Evolutionary conservation across 2,329 filamentous ascomycete species (phyloP), one percentile per base, ranked within the genome.

Genomic region (Penicillium sp.): DNA sequence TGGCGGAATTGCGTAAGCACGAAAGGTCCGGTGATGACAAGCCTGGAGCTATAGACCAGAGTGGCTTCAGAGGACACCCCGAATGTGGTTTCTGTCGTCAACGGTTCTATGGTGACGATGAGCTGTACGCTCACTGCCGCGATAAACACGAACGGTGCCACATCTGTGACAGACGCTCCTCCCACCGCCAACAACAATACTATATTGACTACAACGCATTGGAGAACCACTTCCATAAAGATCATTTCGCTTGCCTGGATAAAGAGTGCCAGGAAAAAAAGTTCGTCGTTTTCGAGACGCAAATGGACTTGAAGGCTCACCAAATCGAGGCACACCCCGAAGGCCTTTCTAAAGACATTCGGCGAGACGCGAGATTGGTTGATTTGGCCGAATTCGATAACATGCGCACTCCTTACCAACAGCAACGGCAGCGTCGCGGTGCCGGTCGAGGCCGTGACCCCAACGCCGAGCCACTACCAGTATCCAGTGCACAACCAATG

Each of bases 141-240:
- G 89, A 93, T 72, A 93, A 90, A 73, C 94, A 99, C 72, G 94
- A 99, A 75, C 84, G 91, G 54, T 99, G 94, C 74, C 94, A 97
- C 71, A 84, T 99, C 51, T 99, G 94, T 72, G 94, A 99, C 70
- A 81, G 91, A 47, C 78, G 77, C 20, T 82, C 79, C 56, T 77
- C 76, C 50, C 79, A 78, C 32, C 81, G 88, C 43, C 85, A 89
- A 58, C 93, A 92, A 8, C 90, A 96, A 69, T 99, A 99, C 72
- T 99, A 90, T 71, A 80, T 89, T 57, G 86, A 99, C 76, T 97
- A 97, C 74, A 84, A 92, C 62, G 85, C 89, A 0, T 79, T 99
- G 3, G 92, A 96, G 69, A 79, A 86, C 37, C 94, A 99, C 74
- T 97, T 97, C 71, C 83, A 84, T 60, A 87, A 87, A 63, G 92